phyloP scores from a whole-genome alignment of 2,329 filamentous ascomycete species.

The Pseudocercospora ulei region DNA sequence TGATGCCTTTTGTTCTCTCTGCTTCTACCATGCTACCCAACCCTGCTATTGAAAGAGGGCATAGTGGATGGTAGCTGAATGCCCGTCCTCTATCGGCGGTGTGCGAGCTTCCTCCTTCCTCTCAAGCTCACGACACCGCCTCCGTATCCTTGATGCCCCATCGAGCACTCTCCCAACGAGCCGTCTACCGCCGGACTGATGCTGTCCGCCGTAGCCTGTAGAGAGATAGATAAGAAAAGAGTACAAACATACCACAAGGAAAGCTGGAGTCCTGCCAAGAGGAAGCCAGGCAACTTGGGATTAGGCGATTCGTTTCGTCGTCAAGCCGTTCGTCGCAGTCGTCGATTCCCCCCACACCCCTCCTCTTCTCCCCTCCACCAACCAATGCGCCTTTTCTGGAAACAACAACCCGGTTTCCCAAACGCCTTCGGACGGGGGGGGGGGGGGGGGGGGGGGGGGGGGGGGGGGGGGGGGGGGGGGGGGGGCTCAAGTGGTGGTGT shows the following conservation, averaged over 20 bases:
- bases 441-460: too few species aligned
- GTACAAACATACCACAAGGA: conserved; percentile 22
- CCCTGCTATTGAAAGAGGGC: conserved; percentile 16
- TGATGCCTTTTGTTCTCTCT: conserved; percentile 13
- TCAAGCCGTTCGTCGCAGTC: conserved; percentile 22
- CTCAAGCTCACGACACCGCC: conserved; percentile 13
- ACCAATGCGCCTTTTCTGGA: conserved; percentile 17
- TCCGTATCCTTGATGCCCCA: conserved; percentile 12
- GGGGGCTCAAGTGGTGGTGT: too few species aligned
- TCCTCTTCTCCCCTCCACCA: too few species aligned
- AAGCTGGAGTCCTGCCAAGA: conserved; percentile 17
- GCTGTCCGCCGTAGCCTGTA: conserved; percentile 11
- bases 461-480: too few species aligned
- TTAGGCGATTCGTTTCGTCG: conserved; percentile 24
- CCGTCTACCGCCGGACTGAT: conserved; percentile 5
- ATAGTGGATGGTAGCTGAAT: conserved; percentile 9
- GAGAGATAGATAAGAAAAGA: conserved; percentile 16
- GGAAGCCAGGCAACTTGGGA: conserved; percentile 17
- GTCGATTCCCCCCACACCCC: conserved; percentile 21
- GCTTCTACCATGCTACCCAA: conserved; percentile 20
- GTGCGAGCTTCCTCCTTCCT: conserved; percentile 10
- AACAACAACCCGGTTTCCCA: conserved; percentile 14
- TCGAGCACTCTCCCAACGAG: conserved; percentile 15
- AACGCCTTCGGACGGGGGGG: conserved; percentile 16
- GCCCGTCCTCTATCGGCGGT: conserved; percentile 14